Evolutionary conservation across 352 stramenopile genomes (phyloP).

Genomic region (Thalassiosira mediterranea): DNA sequence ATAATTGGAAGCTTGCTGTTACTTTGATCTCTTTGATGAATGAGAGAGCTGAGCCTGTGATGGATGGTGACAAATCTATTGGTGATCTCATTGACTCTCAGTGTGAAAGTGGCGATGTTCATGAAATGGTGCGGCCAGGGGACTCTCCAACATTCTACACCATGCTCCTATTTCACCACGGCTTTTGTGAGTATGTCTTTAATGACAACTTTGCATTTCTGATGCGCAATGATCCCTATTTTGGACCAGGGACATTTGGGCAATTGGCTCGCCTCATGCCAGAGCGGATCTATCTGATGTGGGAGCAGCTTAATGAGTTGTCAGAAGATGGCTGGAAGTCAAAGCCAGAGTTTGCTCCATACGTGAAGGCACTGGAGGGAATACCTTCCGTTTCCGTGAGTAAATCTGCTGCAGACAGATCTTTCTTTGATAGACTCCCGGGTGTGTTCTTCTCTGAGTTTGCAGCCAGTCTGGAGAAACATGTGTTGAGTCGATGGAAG

Average conservation of each 20-base stretch:
- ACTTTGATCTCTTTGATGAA: conserved; percentile 32
- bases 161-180: conserved; percentile 14
- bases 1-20: conserved; percentile 4
- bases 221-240: conserved; percentile 20
- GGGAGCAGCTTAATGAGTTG: conserved; percentile 5
- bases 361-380: background rate
- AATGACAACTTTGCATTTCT: conserved; percentile 16
- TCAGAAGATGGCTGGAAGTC: conserved; percentile 19
- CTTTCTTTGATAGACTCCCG: conserved; percentile 9
- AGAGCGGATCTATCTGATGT: conserved; percentile 16
- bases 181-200: conserved; percentile 12
- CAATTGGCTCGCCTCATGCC: conserved; percentile 8
- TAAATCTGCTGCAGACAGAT: background rate
- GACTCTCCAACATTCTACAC: conserved; percentile 16
- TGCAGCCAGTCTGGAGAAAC: background rate
- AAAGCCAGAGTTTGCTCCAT: conserved; percentile 6
- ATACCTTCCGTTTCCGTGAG: background rate
- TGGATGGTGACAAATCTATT: background rate
- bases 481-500: conserved; percentile 6
- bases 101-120: background rate
- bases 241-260: conserved; percentile 14
- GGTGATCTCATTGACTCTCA: no score
- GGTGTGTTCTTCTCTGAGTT: conserved; percentile 13
- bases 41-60: background rate
- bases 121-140: background rate